phyloP scores from a whole-genome alignment of 768 basidiomycete species.

The Russula earlei region DNA sequence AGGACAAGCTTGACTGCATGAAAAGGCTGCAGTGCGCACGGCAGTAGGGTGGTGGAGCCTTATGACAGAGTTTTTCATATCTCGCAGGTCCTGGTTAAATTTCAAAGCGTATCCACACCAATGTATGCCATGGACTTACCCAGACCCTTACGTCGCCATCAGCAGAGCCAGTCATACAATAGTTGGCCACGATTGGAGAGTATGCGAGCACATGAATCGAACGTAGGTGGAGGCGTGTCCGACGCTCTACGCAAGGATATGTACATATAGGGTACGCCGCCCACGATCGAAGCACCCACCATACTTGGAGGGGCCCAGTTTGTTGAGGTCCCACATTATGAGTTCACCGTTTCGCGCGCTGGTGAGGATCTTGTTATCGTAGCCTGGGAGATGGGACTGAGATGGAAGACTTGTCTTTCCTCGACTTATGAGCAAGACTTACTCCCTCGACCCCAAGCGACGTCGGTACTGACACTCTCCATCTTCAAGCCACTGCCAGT shows the following conservation, averaged over 20 bases:
- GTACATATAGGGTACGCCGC: not conserved
- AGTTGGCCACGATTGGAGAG: constrained; percentile 57
- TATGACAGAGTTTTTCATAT: constrained; percentile 58
- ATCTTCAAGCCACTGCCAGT: constrained; percentile 68
- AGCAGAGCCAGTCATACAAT: constrained; percentile 71
- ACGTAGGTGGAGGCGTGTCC: constrained; percentile 58
- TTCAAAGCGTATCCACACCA: not conserved
- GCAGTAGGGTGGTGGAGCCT: constrained; percentile 61
- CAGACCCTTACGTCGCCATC: constrained; percentile 76
- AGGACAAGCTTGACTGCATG: constrained; percentile 53
- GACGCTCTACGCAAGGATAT: constrained; percentile 39
- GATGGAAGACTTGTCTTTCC: not conserved
- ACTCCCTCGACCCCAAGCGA: constrained; percentile 73
- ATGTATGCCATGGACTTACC: constrained; percentile 35
- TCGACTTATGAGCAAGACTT: constrained; percentile 22
- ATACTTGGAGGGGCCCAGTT: constrained; percentile 55
- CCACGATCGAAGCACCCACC: constrained; percentile 34
- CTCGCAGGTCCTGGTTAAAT: constrained; percentile 54
- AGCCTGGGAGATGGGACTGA: constrained; percentile 36
- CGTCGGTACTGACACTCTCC: constrained; percentile 69
- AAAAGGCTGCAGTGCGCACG: constrained; percentile 62
- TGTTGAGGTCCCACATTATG: constrained; percentile 75
- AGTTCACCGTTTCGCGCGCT: constrained; percentile 76
- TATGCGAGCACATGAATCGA: constrained; percentile 63
- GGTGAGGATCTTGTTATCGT: constrained; percentile 67